Evolutionary conservation across 257 asterid species (phyloP).

Genomic region (Forsythia suspensa): DNA sequence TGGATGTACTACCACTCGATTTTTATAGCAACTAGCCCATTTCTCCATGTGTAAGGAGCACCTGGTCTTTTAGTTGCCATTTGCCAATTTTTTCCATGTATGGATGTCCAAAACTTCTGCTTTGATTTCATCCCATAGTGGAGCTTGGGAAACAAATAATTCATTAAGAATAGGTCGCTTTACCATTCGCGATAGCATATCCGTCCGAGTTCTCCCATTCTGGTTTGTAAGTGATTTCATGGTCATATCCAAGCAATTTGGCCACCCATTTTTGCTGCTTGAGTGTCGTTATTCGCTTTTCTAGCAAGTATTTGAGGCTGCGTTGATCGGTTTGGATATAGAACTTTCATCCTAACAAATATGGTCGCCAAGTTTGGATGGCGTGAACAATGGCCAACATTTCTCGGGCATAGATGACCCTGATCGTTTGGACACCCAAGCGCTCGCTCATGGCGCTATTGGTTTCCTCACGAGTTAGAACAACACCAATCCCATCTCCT

Average conservation of each 20-base stretch:
- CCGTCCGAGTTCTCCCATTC: neutral
- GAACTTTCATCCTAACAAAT: neutral
- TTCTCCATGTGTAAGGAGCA: too few species aligned
- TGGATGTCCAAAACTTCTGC: too few species aligned
- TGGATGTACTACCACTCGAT: neutral
- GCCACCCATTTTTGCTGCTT: neutral
- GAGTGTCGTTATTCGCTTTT: neutral
- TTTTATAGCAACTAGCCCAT: neutral
- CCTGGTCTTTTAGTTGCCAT: too few species aligned
- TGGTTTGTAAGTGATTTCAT: neutral
- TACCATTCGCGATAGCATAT: neutral
- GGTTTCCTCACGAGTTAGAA: neutral
- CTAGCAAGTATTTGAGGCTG: neutral
- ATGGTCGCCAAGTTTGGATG: constrained; percentile 5
- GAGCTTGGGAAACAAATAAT: too few species aligned
- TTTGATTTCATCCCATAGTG: too few species aligned
- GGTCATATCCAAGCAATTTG: neutral
- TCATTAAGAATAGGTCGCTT: too few species aligned
- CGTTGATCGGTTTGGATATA: neutral
- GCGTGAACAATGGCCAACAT: neutral
- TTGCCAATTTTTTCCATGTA: neutral
- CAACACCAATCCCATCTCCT: neutral
- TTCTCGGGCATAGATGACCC: neutral
- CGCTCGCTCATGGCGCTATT: too few species aligned
- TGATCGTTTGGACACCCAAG: too few species aligned